phyloP scores from a whole-genome alignment of 148 eudicot genomes.

The Chenopodium formosanum region DNA sequence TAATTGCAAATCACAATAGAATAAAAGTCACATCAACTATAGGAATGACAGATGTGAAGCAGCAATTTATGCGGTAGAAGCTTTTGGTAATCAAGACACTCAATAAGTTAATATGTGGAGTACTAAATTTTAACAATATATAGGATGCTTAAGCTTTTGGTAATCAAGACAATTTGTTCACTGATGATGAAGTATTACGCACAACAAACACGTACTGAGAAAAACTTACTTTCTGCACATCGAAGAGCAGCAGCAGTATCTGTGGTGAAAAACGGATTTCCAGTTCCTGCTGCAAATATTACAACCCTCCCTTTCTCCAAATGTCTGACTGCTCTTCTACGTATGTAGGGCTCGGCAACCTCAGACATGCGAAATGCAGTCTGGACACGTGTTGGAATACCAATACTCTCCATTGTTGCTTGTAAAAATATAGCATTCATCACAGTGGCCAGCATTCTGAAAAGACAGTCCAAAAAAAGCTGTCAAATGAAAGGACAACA shows the following conservation, averaged over 20 bases:
- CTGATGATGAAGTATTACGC: background rate
- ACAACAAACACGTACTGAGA: background rate
- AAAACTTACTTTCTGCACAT: constrained; percentile 84
- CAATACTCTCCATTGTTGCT: constrained; percentile 99
- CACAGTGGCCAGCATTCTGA: constrained; percentile 97
- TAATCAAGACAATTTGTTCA: background rate
- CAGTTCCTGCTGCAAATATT: constrained; percentile 98
- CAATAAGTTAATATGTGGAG: no score
- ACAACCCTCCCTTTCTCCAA: constrained; percentile 98
- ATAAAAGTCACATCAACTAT: background rate
- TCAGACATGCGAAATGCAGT: constrained; percentile 99
- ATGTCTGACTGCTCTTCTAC: constrained; percentile 93
- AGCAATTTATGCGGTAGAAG: background rate
- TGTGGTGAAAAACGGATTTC: constrained; percentile 99
- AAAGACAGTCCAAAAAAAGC: background rate
- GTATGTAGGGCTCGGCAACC: constrained; percentile 98
- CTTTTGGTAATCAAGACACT: background rate
- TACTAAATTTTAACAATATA: background rate
- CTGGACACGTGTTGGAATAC: constrained; percentile 97
- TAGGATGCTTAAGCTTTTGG: background rate
- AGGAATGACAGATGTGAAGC: background rate
- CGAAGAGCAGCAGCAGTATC: constrained; percentile 99
- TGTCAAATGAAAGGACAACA: constrained; percentile 14
- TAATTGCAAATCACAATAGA: no score
- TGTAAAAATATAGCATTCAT: constrained; percentile 99